Base-by-base conservation (phyloP, 169 alveolate species). In the Plasmodium ovale region DNA sequence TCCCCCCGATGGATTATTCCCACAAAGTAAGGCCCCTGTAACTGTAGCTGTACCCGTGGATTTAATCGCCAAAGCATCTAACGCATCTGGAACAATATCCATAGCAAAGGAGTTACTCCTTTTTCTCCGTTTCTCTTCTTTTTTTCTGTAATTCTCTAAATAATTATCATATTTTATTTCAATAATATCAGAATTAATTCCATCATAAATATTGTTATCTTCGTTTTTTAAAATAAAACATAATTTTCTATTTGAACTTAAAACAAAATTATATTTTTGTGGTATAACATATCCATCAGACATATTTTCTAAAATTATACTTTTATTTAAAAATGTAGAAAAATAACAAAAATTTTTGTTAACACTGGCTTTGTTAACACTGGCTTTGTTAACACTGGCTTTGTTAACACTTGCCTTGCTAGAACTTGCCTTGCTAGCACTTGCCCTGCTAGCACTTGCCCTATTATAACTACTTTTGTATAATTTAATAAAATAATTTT, bases 231-330 rank as follows among this genome's bases (percentile, higher is more conserved):
- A 37, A 27, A 77, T 35, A 33, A 77, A 77, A 39, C 88, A 77
- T 47, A 77, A 47, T 62, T 77, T 77, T 16, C 73, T 77, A 67
- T 77, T 77, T 21, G 88, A 31, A 35, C 88, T 77, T 23, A 77
- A 37, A 33, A 77, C 47, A 68, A 77, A 77, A 19, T 60, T 77
- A 54, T 77, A 77, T 60, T 77, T 77, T 67, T 77, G 49, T 33
- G 88, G 88, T 21, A 77, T 54, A 19, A 77, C 74, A 77, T 77
- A 77, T 54, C 88, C 88, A 12, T 77, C 88, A 21, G 88, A 60
- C 88, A 77, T 77, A 37, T 77, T 77, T 25, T 77, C 88, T 25
- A 77, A 56, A 5, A 77, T 33, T 60, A 77, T 49, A 21, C 77
- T 44, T 77, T 77, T 77, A 42, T 14, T 77, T 19, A 35, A n/a